phyloP scores from a whole-genome alignment of 116 monocot genomes.

The Papilionanthe hybrid region DNA sequence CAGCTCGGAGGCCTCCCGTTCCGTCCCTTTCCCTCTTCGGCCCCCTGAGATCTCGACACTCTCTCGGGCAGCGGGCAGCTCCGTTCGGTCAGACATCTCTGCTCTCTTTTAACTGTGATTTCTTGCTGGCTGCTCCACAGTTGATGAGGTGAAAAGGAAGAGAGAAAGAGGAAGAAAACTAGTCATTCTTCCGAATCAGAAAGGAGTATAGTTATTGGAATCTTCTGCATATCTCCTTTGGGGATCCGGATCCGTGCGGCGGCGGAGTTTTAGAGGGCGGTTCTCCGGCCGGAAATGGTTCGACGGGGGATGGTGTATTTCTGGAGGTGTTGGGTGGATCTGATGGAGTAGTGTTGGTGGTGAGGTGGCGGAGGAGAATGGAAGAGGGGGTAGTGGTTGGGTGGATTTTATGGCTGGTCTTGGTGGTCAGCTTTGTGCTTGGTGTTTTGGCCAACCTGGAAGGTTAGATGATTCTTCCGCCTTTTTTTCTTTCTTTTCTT shows the following conservation, averaged over 20 bases:
- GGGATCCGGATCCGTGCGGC: neutral
- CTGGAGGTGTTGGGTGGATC: neutral
- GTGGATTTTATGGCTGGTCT: neutral
- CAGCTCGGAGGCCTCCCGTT: neutral
- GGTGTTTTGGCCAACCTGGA: constrained; percentile 5
- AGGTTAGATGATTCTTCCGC: neutral
- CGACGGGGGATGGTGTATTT: neutral
- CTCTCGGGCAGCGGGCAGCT: neutral
- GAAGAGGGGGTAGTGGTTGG: neutral
- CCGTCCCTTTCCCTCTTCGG: neutral
- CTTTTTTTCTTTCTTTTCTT: neutral
- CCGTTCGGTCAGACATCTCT: neutral
- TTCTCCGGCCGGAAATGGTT: neutral
- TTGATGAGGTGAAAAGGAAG: neutral
- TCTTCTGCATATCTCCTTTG: constrained; percentile 1
- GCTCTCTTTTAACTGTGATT: neutral
- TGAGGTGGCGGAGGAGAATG: neutral
- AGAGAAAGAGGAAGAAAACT: neutral
- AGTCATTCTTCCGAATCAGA: neutral
- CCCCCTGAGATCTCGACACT: neutral
- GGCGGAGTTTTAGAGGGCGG: neutral
- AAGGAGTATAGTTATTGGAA: neutral
- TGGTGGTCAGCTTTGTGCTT: neutral
- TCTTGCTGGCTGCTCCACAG: neutral
- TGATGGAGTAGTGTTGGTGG: constrained; percentile 5